Evolutionary conservation across 179 eudicot genomes (phyloP), one percentile per base, ranked within the genome.

Genomic region (Vitellaria paradoxa): DNA sequence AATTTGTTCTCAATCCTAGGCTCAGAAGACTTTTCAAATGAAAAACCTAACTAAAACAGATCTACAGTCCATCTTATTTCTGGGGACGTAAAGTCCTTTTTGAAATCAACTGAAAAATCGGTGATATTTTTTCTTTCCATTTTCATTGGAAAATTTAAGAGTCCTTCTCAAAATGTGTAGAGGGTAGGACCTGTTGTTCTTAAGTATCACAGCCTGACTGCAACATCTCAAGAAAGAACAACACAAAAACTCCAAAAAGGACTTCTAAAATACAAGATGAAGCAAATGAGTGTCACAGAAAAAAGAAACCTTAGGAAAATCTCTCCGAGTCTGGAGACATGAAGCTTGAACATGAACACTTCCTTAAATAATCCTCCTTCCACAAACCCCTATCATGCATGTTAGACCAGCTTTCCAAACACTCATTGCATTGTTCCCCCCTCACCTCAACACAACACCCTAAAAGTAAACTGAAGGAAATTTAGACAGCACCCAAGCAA

Each of bases 361-460:
- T 30, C 65, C 26, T 72, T 46, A 11, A 18, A 15, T 72, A 23
- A 42, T 45, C 37, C 59, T 60, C 67, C n/a, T 57, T 52, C 20
- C 66, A 20, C 40, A 55, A 50, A 73, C 66, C 20, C 46, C 26
- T 14, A 12, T n/a, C 52, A 40, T 10, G 30, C 76, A 60, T 57
- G 55, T 23, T 15, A 49, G 40, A 62, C 45, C 15, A 74, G 62
- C 20, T 40, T 62, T 13, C 3, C n/a, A 20, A 60, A 62, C 55
- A 59, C 5, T 24, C 5, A 61, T 61, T 53, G 14, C 53, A 30
- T 62, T 45, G 23, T 46, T 61, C 68, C 21, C 11, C 8, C 18
- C 57, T 46, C 66, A 64, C 56, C 77, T 72, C 49, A 57, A 57
- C 65, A 12, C 50, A 57, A 53, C 18, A 68, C 37, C 40, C n/a